Evolutionary conservation across 345 rosid genomes (phyloP).

Genomic region (Salix exigua): DNA sequence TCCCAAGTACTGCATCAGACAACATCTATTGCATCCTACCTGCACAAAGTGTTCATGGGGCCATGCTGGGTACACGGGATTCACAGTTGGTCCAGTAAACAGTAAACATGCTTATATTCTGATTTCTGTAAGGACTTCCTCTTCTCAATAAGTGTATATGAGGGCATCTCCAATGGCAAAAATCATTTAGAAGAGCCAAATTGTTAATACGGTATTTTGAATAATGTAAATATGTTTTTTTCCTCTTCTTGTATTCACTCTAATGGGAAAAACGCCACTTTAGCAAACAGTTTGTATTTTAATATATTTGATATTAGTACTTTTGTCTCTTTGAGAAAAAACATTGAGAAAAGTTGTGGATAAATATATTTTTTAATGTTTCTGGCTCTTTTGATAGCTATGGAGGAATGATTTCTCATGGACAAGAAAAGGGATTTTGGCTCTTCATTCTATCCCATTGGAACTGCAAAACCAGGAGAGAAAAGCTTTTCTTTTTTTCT

Average conservation of each 20-base stretch:
- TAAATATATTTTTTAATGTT: background rate
- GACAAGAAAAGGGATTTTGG: background rate
- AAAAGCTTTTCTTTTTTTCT: background rate
- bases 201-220: background rate
- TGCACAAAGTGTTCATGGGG: constrained; percentile 95
- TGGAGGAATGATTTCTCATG: background rate
- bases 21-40: constrained; percentile 96
- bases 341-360: background rate
- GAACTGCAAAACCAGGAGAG: background rate
- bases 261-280: background rate
- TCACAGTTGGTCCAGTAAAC: constrained; percentile 92
- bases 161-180: background rate
- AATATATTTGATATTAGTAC: background rate
- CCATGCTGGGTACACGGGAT: constrained; percentile 96
- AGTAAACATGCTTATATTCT: constrained; percentile 91
- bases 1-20: constrained; percentile 92
- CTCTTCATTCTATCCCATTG: background rate
- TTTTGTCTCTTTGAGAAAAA: background rate
- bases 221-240: too few species aligned
- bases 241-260: background rate
- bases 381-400: background rate
- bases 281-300: background rate
- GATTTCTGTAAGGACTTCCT: constrained; percentile 54
- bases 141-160: background rate
- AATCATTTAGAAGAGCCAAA: background rate